Conservation (phyloP, 1,284 basidiomycete genomes). For the Cerioporus squamosus region DNA sequence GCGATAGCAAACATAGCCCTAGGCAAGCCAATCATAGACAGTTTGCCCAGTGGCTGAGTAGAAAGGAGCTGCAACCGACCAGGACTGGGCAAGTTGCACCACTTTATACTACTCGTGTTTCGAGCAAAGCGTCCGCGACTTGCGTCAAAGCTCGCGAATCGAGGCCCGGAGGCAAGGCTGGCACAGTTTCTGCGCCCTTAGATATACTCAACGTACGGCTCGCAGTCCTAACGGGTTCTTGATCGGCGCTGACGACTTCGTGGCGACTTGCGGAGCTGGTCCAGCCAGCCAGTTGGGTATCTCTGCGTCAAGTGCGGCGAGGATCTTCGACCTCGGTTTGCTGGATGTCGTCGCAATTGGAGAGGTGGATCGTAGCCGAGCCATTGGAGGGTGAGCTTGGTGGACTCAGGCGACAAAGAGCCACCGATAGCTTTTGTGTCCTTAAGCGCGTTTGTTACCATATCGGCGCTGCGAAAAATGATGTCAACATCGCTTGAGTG, state of each 20-base stretch:
- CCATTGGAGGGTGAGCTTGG: conserved; percentile 17
- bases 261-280: neutral
- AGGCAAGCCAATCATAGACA: too few relatives aligned
- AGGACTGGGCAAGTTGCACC: too few relatives aligned
- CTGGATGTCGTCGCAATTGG: neutral
- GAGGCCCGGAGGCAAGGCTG: too few relatives aligned
- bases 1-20: too few relatives aligned
- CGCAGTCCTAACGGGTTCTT: neutral
- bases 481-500: neutral
- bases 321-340: conserved; percentile 24
- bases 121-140: too few relatives aligned
- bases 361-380: neutral
- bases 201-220: neutral
- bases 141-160: too few relatives aligned
- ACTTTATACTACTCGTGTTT: too few relatives aligned
- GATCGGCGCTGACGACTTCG: neutral
- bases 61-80: too few relatives aligned
- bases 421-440: conserved; percentile 16
- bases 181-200: too few relatives aligned
- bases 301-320: conserved; percentile 28
- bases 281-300: conserved; percentile 17
- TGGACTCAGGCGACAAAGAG: conserved; percentile 19
- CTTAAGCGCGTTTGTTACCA: conserved; percentile 18
- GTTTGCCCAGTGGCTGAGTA: too few relatives aligned
- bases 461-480: neutral